Evolutionary conservation across 2,329 filamentous ascomycete species (phyloP).

Genomic region (Ceratocystis colombiana): DNA sequence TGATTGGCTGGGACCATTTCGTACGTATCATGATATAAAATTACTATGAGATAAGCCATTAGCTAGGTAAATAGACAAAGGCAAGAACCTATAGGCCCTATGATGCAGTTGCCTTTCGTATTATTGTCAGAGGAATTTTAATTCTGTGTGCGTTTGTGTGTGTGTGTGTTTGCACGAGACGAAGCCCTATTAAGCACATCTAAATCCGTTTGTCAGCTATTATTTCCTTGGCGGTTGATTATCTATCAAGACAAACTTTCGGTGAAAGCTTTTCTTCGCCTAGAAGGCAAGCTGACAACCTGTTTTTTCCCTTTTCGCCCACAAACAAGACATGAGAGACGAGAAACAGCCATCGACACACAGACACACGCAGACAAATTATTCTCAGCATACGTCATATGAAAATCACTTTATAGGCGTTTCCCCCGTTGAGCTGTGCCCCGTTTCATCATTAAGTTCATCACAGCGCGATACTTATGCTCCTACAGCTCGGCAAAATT

Average conservation of each 20-base stretch:
- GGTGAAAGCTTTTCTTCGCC: neutral
- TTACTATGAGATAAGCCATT: too few relatives aligned
- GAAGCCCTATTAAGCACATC: neutral
- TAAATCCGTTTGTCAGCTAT: neutral
- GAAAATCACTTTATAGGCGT: neutral
- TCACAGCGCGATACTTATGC: neutral
- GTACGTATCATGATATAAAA: too few relatives aligned
- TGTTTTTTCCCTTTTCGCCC: neutral
- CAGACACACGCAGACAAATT: neutral
- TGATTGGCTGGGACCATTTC: too few relatives aligned
- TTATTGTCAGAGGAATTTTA: neutral
- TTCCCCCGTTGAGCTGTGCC: too few relatives aligned
- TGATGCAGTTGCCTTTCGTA: neutral
- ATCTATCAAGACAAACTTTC: neutral
- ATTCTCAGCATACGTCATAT: neutral
- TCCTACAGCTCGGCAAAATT: neutral
- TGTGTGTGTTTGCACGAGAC: neutral
- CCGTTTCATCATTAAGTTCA: neutral
- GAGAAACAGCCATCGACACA: neutral
- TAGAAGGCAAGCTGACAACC: neutral
- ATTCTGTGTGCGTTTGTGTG: neutral
- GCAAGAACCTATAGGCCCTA: neutral
- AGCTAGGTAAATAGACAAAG: too few relatives aligned
- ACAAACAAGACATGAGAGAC: neutral
- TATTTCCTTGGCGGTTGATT: too few relatives aligned